Evolutionary conservation across 768 basidiomycete genomes (phyloP), one percentile per base, ranked within the genome.

Genomic region (Lyophyllum decastes): DNA sequence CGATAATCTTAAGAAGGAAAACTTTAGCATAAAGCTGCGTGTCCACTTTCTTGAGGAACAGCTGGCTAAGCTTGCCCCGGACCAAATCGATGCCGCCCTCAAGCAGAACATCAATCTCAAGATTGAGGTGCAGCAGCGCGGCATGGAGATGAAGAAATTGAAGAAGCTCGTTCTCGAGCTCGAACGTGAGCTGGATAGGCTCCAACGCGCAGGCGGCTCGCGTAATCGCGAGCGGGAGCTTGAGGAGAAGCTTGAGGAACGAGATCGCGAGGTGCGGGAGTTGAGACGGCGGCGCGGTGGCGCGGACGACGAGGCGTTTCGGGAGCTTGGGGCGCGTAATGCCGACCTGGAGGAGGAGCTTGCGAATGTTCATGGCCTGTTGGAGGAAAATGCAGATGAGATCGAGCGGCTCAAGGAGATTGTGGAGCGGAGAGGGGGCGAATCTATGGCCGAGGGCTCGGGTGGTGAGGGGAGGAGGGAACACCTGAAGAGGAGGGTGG

Each of bases 1-100:
- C 68, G 94, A 98, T 74, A 87, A 87, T 60, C 84, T 95, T 66
- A 95, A 96, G 77, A 97, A 95, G 71, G 95, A 98, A 71, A 96
- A 96, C 78, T 98, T 98, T 72, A 90, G 89, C 67, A 88, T 99
- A 69, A 97, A 98, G 72, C 83, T 98, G 51, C 92, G 94, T 57
- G 92, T 98, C 2, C 94, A 97, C 68, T 96, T 97, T 70, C 83
- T 97, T 43, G 93, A 98, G 72, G 94, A 98, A 66, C 88, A 92
- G 45, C 82, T 99, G 16, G 89, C 90, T 2, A 87, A 92, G 65
- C 85, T 95, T 48, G 90, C 92, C 0, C 94, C 94, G 0, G 94
- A 96, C 70, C 90, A 97, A 67, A 90, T 95, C 70, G 91, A 97
- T 66, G 89, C 90, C 4, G 91, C 90, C 4, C 82, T 94, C 56